These are phyloP conservation scores for Alternaria postmessia DNA, from an alignment of 2,329 filamentous ascomycete genomes.

Conservation along the genomic window DNA sequence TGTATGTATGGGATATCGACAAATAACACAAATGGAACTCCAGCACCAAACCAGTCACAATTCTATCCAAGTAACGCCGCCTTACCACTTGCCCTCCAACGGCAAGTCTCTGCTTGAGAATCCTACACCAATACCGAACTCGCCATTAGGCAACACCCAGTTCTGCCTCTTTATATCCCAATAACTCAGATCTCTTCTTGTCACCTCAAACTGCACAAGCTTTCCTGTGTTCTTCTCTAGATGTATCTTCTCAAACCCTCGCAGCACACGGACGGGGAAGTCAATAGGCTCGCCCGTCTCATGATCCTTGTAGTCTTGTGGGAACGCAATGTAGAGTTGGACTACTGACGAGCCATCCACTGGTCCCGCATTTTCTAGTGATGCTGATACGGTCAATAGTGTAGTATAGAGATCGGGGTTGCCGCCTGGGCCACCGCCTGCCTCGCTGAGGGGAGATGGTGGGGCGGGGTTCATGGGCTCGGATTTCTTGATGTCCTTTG, in stretches of 20 bases:
- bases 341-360: constrained; percentile 62
- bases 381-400: constrained; percentile 61
- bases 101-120: constrained; percentile 47
- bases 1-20: neutral
- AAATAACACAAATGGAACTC: neutral
- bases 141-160: constrained; percentile 51
- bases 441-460: constrained; percentile 63
- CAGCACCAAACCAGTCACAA: neutral
- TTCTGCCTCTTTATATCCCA: constrained; percentile 53
- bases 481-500: constrained; percentile 58
- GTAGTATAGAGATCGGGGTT: constrained; percentile 71
- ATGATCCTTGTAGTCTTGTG: constrained; percentile 52
- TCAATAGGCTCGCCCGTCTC: constrained; percentile 61
- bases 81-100: constrained; percentile 42
- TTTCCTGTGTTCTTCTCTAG: constrained; percentile 35
- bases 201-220: constrained; percentile 50
- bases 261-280: constrained; percentile 58
- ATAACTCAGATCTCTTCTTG: constrained; percentile 53
- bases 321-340: constrained; percentile 64
- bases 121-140: constrained; percentile 42
- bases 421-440: constrained; percentile 73
- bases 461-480: constrained; percentile 64
- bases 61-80: constrained; percentile 2
- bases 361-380: constrained; percentile 69
- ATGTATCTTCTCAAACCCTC: constrained; percentile 55